A percentile compares a stretch with the other conserved stretches of the same genome.
These are phyloP conservation scores for Rhodotorula diobovata DNA, from an alignment of 768 basidiomycete species.

Conservation along the genomic window DNA sequence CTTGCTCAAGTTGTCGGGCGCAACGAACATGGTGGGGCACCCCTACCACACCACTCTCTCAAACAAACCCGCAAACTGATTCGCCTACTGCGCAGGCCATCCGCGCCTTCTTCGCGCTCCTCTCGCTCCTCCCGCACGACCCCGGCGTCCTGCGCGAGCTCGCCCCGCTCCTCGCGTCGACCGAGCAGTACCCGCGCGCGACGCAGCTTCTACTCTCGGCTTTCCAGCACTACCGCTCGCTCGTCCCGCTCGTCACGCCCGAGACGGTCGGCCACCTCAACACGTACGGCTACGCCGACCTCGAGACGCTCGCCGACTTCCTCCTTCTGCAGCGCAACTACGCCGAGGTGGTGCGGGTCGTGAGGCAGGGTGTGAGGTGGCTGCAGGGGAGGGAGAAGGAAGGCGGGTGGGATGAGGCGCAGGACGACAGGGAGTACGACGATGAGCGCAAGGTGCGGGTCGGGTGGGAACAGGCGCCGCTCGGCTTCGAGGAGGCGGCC, in stretches of 20 bases:
- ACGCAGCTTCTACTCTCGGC: conserved; percentile 66
- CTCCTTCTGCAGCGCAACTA: conserved; percentile 67
- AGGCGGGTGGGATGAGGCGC: conserved; percentile 71
- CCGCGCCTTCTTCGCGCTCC: conserved; percentile 63
- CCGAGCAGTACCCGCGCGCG: conserved; percentile 63
- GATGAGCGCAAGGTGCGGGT: conserved; percentile 46
- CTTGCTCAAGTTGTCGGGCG: conserved; percentile 69
- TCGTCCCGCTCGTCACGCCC: conserved; percentile 51
- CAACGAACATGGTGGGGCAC: conserved; percentile 59
- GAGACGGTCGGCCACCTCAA: conserved; percentile 48
- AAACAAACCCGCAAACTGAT: neutral
- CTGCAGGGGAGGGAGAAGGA: conserved; percentile 74
- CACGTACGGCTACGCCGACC: conserved; percentile 56
- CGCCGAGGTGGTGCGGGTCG: conserved; percentile 62
- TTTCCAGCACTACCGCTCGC: conserved; percentile 61
- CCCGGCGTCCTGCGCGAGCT: conserved; percentile 72
- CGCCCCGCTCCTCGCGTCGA: conserved; percentile 68
- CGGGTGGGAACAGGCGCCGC: conserved; percentile 51
- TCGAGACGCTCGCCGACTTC: conserved; percentile 81
- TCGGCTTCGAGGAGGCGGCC: conserved; percentile 35
- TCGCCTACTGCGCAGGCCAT: conserved; percentile 52
- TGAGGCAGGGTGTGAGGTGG: conserved; percentile 79
- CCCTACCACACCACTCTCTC: neutral
- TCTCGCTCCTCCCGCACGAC: conserved; percentile 73
- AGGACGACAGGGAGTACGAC: conserved; percentile 84